Conservation (phyloP, 179 eudicot genomes). For the Spinacia oleracea region DNA sequence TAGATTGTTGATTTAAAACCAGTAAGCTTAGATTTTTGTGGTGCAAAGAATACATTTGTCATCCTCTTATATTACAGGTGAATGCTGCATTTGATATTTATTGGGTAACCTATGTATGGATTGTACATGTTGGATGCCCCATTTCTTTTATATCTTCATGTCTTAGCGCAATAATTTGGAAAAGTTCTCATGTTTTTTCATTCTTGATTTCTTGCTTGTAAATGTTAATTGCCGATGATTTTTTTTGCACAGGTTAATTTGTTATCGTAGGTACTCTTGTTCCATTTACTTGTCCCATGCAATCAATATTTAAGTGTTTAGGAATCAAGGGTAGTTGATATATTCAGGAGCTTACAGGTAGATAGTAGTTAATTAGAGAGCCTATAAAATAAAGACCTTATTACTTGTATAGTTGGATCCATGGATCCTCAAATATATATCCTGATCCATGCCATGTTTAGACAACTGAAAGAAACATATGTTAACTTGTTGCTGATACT, state of each 20-base stretch:
- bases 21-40: background rate
- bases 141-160: constrained; percentile 5
- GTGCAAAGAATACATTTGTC: background rate
- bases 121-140: constrained; percentile 6
- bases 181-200: background rate
- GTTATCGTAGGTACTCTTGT: background rate
- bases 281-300: background rate
- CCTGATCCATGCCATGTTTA: background rate
- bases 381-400: background rate
- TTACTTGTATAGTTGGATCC: too few species aligned
- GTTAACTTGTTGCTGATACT: background rate
- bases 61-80: background rate
- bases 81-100: background rate
- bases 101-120: background rate
- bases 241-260: background rate
- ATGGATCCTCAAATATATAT: constrained; percentile 4
- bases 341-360: background rate
- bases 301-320: background rate
- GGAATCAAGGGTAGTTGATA: background rate
- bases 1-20: background rate
- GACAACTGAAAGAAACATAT: background rate
- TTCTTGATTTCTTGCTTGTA: background rate
- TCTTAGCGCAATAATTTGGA: background rate
- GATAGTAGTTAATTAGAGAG: background rate
- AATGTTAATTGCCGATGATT: background rate